Base-by-base conservation (phyloP, 805 yeast species). In the Teunomyces kruisii region DNA sequence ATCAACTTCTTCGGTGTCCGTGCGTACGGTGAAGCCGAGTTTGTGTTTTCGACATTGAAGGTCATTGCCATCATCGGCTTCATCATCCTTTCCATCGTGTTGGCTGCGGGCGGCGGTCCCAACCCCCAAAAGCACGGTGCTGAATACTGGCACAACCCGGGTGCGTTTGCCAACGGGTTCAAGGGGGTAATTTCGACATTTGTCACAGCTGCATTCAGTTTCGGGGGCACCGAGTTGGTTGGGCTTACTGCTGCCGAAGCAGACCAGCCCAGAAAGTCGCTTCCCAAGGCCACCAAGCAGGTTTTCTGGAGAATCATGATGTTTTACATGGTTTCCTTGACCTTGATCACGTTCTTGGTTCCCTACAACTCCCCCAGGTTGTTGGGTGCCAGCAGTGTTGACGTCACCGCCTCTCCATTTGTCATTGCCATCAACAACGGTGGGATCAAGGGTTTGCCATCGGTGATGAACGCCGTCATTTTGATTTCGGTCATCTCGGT, bases 371-470 rank as follows among this genome's bases (percentile, higher is more conserved):
- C 53, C 13, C 40, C 44, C 3, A 39, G 58, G 26, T 64, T 74
- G 49, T 64, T 76, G 44, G 69, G 68, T 15, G 78, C 79, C 46
- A 69, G 77, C 26, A 61, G 75, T 39, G 75, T 71, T 38, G 80
- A 75, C 42, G 85, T 84, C 36, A 65, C 82, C 12, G 86, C 89
- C 9, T 85, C 91, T 12, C 92, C 94, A 12, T 86, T 86, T 54
- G 92, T 86, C 43, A 80, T 86, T 65, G 87, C 92, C 27, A 78
- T 84, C 45, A 69, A 62, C 28, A 72, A 75, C 40, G 86, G 85
- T 22, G 87, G 88, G 47, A 81, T 83, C 50, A 67, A 62, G 27
- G 89, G 83, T 35, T 64, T 83, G 40, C 88, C 88, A 22, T 72
- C 79, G 32, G 78, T 85, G 27, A 73, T 85, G 67, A 85, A 85